Conservation (phyloP, 78 protist species). For the Speleostelium caveatum region DNA sequence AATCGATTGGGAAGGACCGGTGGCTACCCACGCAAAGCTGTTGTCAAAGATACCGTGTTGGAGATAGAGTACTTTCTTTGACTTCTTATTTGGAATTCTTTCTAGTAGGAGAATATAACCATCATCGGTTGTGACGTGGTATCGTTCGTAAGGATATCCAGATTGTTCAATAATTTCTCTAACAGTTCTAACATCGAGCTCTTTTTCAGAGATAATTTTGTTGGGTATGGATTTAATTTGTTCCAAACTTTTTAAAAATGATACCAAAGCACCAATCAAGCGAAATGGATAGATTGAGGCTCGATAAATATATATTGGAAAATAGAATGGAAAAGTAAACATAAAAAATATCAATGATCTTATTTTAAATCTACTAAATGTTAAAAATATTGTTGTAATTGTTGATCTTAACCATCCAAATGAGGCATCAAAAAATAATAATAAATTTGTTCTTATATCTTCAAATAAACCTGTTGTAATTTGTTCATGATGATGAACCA, state of each 20-base stretch:
- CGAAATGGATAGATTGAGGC: constrained; percentile 18
- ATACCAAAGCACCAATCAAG: neutral
- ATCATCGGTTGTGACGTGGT: constrained; percentile 71
- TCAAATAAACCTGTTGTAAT: constrained; percentile 70
- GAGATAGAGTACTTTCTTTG: constrained; percentile 44
- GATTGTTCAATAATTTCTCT: constrained; percentile 63
- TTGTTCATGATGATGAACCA: constrained; percentile 63
- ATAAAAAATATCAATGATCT: constrained; percentile 4
- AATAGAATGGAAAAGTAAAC: constrained; percentile 37
- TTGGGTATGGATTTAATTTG: constrained; percentile 40
- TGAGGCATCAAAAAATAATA: constrained; percentile 34
- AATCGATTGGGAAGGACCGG: constrained; percentile 55
- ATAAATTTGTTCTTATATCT: constrained; percentile 53
- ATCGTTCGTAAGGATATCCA: constrained; percentile 65
- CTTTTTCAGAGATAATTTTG: constrained; percentile 32
- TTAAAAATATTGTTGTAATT: neutral
- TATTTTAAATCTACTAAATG: constrained; percentile 13
- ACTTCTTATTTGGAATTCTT: constrained; percentile 57
- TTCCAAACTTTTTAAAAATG: constrained; percentile 9
- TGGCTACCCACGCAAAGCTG: constrained; percentile 78
- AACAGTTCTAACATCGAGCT: constrained; percentile 62
- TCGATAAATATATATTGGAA: constrained; percentile 33
- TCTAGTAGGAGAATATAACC: constrained; percentile 63
- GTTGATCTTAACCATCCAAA: constrained; percentile 47
- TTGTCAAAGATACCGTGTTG: constrained; percentile 79